Percentiles rank a stretch among this genome's conserved stretches.
Conservation (phyloP, 106 monocot species). For the Phalaenopsis aphrodite region DNA sequence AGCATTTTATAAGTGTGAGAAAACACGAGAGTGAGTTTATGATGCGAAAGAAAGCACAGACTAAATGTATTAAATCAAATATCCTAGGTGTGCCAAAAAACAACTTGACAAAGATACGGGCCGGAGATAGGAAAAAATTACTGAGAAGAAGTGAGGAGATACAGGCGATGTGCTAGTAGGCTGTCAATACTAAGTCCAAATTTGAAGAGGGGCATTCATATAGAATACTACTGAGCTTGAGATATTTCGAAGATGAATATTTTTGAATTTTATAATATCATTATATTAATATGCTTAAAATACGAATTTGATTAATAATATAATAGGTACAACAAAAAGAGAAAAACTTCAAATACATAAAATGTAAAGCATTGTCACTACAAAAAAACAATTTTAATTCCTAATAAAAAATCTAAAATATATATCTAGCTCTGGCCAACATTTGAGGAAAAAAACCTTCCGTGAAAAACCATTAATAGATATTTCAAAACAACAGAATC, state of each 20-base stretch:
- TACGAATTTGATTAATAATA: neutral
- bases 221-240: neutral
- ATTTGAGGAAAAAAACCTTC: neutral
- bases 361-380: neutral
- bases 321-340: neutral
- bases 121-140: no score
- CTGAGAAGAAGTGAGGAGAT: neutral
- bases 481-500: neutral
- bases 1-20: no score
- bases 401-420: no score
- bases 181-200: neutral
- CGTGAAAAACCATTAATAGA: neutral
- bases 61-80: no score
- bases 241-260: neutral
- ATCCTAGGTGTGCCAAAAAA: no score
- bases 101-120: no score
- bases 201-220: neutral
- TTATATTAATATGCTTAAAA: neutral
- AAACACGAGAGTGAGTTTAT: no score
- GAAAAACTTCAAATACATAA: no score
- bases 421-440: no score
- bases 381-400: neutral
- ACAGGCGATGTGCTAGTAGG: neutral
- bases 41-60: no score
- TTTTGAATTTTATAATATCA: neutral